Base-by-base conservation (phyloP, 2,329 filamentous ascomycete species). In the Ophiosphaerella korrae region DNA sequence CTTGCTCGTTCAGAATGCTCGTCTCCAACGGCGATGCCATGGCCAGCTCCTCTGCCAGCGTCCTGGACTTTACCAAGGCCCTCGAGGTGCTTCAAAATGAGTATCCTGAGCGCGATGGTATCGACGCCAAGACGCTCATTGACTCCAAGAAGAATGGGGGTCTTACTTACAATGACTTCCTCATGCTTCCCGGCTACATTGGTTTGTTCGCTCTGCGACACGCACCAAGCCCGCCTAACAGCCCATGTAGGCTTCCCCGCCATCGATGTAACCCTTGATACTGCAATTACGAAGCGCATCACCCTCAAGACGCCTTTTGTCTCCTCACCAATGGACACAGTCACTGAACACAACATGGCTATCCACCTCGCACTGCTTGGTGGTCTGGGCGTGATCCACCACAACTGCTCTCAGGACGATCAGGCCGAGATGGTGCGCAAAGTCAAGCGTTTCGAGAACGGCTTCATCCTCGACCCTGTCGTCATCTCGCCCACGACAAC, bases 391-490 rank as follows among this genome's bases (percentile, higher is more conserved):
- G 92, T 99, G 66, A 96, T 99, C 64, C 94, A 99, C 82, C 94
- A 99, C 85, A 99, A 99, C 82, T 99, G 94, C 84, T 94, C 92
- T n/a, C 85, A 92, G 26, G 91, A 97, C 24, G 90, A 90, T 48
- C 94, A 99, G 81, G 94, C 94, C 62, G 92, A 96, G 80, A 99
- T 99, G 94, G 90, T 99, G 63, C 86, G 91, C 77, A 97, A 97
- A 82, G 94, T 99, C 67, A 99, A 99, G 88, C 86, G 94, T 71
- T 99, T 92, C 77, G 94, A 99, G 81, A 99, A 99, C 80, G 94
- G 94, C 66, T 99, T 99, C 82, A 99, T 99, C 73, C 82, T 91
- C 40, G 95, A 99, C 72, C 94, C 94, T 37, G 86, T 99, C 50
- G 92, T 97, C 71, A 90, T 99, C 67, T 88, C 85, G 68, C 89